phyloP scores from a whole-genome alignment of 2,329 filamentous ascomycete species.

The Trichoderma atrobrunneum region DNA sequence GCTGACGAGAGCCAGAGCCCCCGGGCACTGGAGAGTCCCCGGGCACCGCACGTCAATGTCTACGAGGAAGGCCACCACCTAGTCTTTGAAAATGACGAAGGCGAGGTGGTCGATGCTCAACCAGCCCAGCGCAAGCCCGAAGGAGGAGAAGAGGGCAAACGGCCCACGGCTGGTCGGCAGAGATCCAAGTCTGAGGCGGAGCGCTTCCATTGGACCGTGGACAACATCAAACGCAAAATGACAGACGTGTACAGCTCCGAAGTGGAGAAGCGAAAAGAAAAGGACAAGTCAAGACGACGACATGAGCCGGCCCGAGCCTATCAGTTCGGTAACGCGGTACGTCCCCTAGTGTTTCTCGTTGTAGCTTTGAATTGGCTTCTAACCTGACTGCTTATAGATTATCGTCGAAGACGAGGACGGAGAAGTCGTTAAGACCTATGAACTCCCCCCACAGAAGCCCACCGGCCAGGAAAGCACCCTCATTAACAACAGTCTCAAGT shows the following conservation, averaged over 20 bases:
- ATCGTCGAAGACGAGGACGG: slow-evolving; percentile 86
- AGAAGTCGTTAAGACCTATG: slow-evolving; percentile 81
- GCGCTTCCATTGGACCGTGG: slow-evolving; percentile 32
- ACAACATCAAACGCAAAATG: slow-evolving; percentile 49
- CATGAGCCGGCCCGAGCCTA: slow-evolving; percentile 77
- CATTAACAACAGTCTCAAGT: slow-evolving; percentile 49
- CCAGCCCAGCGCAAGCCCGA: slow-evolving; percentile 32
- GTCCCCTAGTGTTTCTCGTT: slow-evolving; percentile 25
- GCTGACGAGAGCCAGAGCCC: background rate
- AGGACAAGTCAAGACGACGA: slow-evolving; percentile 57
- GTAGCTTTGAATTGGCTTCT: background rate
- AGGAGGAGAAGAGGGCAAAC: slow-evolving; percentile 9
- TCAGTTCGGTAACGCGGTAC: slow-evolving; percentile 76
- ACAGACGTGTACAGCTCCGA: slow-evolving; percentile 58
- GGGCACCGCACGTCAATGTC: slow-evolving; percentile 54
- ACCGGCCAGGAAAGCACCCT: slow-evolving; percentile 40
- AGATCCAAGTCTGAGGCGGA: slow-evolving; percentile 13
- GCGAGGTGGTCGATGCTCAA: slow-evolving; percentile 71
- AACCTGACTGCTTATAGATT: slow-evolving; percentile 48
- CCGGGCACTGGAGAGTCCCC: slow-evolving; percentile 20
- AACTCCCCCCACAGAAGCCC: slow-evolving; percentile 59
- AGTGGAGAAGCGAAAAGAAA: slow-evolving; percentile 59
- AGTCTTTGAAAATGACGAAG: slow-evolving; percentile 80
- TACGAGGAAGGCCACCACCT: slow-evolving; percentile 79
- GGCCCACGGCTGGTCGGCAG: slow-evolving; percentile 21